These are phyloP conservation scores for Thalassiosira hispida DNA, from an alignment of 352 stramenopile genomes.

Conservation along the genomic window DNA sequence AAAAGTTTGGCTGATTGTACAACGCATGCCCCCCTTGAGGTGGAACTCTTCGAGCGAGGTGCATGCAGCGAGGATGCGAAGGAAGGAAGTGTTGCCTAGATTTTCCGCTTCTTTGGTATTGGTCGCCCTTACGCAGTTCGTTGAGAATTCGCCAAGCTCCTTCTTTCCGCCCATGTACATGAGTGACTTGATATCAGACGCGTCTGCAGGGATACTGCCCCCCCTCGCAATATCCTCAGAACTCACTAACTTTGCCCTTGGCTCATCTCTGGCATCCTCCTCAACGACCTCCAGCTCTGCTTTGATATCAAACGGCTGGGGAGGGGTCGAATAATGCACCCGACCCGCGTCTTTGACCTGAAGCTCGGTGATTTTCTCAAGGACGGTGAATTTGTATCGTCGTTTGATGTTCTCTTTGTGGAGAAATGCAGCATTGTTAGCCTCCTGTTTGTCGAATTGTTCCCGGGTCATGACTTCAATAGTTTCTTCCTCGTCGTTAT, in stretches of 20 bases:
- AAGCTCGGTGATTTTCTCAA: background rate
- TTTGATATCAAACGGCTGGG: background rate
- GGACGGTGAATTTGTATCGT: background rate
- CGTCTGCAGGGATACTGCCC: background rate
- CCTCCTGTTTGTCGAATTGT: background rate
- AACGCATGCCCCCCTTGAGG: background rate
- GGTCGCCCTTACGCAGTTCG: background rate
- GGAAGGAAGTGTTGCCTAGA: background rate
- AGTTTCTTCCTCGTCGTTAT: slow-evolving; percentile 20
- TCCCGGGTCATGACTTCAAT: background rate
- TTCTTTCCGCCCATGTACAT: background rate
- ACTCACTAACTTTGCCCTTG: background rate
- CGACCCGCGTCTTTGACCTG: background rate
- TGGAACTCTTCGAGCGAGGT: slow-evolving; percentile 6
- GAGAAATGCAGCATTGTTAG: background rate
- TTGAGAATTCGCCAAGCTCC: background rate
- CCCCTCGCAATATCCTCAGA: background rate
- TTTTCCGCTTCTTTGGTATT: background rate
- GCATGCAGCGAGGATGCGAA: background rate
- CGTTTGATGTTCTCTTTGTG: background rate
- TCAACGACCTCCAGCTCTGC: background rate
- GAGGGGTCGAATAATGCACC: background rate
- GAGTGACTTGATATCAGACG: background rate
- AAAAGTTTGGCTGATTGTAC: background rate
- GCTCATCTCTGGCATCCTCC: slow-evolving; percentile 1